phyloP scores from a whole-genome alignment of 495 filamentous ascomycete species.

The Trichoderma orchidacearum region DNA sequence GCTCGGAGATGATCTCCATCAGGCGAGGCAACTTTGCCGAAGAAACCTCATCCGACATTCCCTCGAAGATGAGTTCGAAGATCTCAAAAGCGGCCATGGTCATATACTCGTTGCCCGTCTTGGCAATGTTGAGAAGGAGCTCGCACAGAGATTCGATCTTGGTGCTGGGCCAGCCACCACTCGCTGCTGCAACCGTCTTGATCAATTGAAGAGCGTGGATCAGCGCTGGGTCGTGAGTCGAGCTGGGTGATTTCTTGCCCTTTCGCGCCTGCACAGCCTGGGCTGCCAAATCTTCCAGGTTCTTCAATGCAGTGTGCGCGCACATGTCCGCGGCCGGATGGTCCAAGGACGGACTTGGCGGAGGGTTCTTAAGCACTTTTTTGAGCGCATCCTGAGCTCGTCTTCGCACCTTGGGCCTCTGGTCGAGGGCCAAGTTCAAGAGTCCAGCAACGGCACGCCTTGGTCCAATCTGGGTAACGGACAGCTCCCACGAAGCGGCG shows the following conservation, averaged over 20 bases:
- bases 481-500: conserved; percentile 71
- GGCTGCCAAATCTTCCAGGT: conserved; percentile 52
- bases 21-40: conserved; percentile 81
- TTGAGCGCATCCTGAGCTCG: conserved; percentile 80
- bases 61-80: conserved; percentile 88
- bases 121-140: conserved; percentile 72
- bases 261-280: conserved; percentile 46
- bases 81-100: conserved; percentile 92
- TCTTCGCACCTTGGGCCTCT: conserved; percentile 89
- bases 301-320: conserved; percentile 73
- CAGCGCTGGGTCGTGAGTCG: conserved; percentile 61
- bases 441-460: conserved; percentile 80
- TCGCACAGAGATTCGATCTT: conserved; percentile 89
- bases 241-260: conserved; percentile 47
- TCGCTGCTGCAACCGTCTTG: conserved; percentile 71
- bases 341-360: conserved; percentile 79
- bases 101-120: conserved; percentile 82
- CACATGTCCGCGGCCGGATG: conserved; percentile 94
- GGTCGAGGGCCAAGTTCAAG: conserved; percentile 68
- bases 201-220: conserved; percentile 87
- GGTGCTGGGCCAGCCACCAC: conserved; percentile 92
- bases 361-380: conserved; percentile 67
- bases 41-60: conserved; percentile 73
- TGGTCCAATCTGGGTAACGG: conserved; percentile 73
- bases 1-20: conserved; percentile 71